phyloP scores from a whole-genome alignment of 176 grass and related monocot genomes.

The Triticum urartu region DNA sequence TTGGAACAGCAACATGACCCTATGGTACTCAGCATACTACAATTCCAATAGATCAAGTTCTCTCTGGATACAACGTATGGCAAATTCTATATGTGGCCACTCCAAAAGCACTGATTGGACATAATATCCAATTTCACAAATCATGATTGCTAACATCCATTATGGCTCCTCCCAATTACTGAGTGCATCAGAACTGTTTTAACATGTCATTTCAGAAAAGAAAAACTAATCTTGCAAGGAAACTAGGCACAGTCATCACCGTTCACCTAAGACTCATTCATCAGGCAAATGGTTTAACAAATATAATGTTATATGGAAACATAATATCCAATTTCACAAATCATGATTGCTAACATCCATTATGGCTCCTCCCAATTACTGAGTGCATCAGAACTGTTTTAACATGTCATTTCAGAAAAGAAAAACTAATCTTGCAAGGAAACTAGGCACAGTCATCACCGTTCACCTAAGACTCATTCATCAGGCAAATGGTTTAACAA shows the following conservation, averaged over 20 bases:
- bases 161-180: neutral
- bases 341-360: neutral
- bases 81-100: neutral
- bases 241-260: neutral
- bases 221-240: neutral
- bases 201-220: neutral
- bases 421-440: neutral
- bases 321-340: neutral
- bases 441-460: neutral
- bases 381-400: neutral
- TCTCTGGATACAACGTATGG: neutral
- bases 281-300: neutral
- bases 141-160: neutral
- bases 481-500: neutral
- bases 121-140: neutral
- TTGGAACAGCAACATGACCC: neutral
- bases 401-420: neutral
- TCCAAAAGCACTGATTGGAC: slow-evolving; percentile 5
- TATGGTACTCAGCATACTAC: slow-evolving; percentile 24
- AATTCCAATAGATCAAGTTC: neutral
- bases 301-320: slow-evolving; percentile 14
- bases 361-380: neutral
- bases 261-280: neutral
- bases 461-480: neutral
- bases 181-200: neutral